A percentile compares a stretch with the other conserved stretches of the same genome.
Conservation (phyloP, 768 basidiomycete species). For the Collybia nuda region DNA sequence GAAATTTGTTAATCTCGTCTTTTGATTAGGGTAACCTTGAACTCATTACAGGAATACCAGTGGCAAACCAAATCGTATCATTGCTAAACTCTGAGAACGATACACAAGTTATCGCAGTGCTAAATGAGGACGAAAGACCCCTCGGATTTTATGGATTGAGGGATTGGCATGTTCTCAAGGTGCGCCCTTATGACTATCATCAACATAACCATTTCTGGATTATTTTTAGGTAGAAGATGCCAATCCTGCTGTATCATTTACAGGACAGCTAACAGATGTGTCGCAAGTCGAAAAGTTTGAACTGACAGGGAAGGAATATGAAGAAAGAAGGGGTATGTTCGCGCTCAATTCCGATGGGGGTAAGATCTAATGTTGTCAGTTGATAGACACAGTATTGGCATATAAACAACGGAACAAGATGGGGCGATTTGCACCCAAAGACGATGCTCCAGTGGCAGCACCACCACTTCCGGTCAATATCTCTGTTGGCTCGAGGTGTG, state of each 20-base stretch:
- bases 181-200: slow-evolving; percentile 27
- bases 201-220: slow-evolving; percentile 1
- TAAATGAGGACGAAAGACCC: slow-evolving; percentile 66
- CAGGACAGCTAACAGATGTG: slow-evolving; percentile 84
- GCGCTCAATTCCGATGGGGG: background rate
- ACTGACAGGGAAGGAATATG: slow-evolving; percentile 80
- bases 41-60: slow-evolving; percentile 87
- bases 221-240: slow-evolving; percentile 62
- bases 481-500: slow-evolving; percentile 72
- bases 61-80: slow-evolving; percentile 65
- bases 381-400: slow-evolving; percentile 80
- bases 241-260: slow-evolving; percentile 72
- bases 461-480: slow-evolving; percentile 44
- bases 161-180: slow-evolving; percentile 83
- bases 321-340: slow-evolving; percentile 65
- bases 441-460: slow-evolving; percentile 24
- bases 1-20: background rate
- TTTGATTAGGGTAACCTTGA: slow-evolving; percentile 71
- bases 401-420: slow-evolving; percentile 88
- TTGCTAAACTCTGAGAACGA: slow-evolving; percentile 61
- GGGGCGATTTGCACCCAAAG: slow-evolving; percentile 77
- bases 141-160: slow-evolving; percentile 74
- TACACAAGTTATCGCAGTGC: slow-evolving; percentile 42
- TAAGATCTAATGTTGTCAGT: background rate
- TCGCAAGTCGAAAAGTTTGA: slow-evolving; percentile 93